Percentiles rank a stretch among this genome's conserved stretches.
These are phyloP conservation scores for Talaromyces wortmannii DNA, from an alignment of 495 filamentous ascomycete genomes.

Conservation along the genomic window DNA sequence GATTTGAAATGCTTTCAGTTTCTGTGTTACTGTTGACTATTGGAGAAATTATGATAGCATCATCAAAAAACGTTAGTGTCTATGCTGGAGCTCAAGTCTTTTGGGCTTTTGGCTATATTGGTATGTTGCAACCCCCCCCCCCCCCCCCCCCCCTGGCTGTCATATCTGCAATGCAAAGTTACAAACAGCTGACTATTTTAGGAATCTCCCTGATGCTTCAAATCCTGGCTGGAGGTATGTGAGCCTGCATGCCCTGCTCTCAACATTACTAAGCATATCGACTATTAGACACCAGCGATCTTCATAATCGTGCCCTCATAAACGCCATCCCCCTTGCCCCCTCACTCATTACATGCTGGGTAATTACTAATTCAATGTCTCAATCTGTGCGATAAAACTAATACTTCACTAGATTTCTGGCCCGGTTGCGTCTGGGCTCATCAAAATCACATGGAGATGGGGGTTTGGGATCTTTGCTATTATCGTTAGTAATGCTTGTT, in stretches of 20 bases:
- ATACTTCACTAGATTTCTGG: background rate
- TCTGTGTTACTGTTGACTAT: background rate
- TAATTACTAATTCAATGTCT: background rate
- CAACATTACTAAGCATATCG: background rate
- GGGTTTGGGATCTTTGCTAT: conserved; percentile 2
- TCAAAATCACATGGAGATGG: conserved; percentile 2
- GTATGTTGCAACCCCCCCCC: background rate
- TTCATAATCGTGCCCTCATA: background rate
- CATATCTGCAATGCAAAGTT: background rate
- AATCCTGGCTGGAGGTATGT: conserved; percentile 1
- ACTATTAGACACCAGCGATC: conserved; percentile 1
- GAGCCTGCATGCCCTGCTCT: background rate
- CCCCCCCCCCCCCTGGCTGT: no score
- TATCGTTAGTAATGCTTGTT: background rate
- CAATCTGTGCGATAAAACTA: background rate
- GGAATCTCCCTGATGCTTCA: conserved; percentile 5
- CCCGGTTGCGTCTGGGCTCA: background rate
- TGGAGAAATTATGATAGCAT: conserved; percentile 4
- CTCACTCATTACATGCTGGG: conserved; percentile 1
- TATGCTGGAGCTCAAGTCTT: conserved; percentile 1
- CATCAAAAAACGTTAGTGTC: background rate
- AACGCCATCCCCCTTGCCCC: background rate
- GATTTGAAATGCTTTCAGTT: conserved; percentile 3
- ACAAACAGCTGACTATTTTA: background rate
- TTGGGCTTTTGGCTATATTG: conserved; percentile 1